Conservation (phyloP, 2,329 filamentous ascomycete genomes). For the Alternaria triticimaculans region DNA sequence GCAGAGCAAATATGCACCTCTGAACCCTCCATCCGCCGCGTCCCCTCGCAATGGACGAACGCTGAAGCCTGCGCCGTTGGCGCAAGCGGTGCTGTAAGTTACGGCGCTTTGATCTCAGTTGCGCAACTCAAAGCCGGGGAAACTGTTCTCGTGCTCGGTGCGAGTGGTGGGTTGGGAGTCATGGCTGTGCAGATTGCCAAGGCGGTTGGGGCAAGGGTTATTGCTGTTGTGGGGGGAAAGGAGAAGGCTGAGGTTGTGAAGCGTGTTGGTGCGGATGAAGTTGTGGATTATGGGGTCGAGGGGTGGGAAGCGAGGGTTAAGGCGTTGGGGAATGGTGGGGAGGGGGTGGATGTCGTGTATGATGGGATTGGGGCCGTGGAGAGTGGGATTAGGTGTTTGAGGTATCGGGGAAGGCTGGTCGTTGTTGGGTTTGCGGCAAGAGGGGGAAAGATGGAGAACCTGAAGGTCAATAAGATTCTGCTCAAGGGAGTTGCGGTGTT, state of each 20-base stretch:
- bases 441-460: conserved; percentile 58
- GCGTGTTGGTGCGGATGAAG: conserved; percentile 51
- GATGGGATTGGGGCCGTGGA: conserved; percentile 65
- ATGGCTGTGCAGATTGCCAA: conserved; percentile 64
- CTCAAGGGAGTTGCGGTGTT: conserved; percentile 33
- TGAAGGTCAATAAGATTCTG: conserved; percentile 31
- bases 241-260: conserved; percentile 55
- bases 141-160: conserved; percentile 62
- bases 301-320: conserved; percentile 62
- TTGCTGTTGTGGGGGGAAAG: conserved; percentile 59
- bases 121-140: conserved; percentile 55
- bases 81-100: conserved; percentile 62
- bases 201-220: conserved; percentile 59
- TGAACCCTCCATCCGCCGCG: conserved; percentile 48
- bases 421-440: conserved; percentile 66
- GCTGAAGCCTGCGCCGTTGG: conserved; percentile 61
- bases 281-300: conserved; percentile 51
- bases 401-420: conserved; percentile 61
- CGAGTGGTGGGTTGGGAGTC: conserved; percentile 62
- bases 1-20: conserved; percentile 58
- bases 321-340: conserved; percentile 53
- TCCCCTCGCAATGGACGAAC: conserved; percentile 57
- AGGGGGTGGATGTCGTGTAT: conserved; percentile 64
- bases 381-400: conserved; percentile 61
- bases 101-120: conserved; percentile 56